Conservation (phyloP, 2,329 filamentous ascomycete species). For the Fusarium secorum region DNA sequence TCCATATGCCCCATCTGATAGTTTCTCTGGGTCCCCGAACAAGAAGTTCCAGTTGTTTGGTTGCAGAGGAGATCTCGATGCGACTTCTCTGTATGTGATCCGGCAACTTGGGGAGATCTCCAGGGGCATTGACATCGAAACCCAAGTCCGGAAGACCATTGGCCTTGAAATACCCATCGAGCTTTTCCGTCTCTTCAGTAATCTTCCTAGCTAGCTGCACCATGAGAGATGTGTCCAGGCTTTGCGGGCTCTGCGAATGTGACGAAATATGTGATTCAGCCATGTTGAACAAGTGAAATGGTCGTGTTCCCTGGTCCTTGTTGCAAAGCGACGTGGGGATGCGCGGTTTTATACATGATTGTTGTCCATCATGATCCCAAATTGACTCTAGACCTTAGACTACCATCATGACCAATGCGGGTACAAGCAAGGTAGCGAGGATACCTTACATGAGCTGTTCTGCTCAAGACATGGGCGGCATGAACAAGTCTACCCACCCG, state of each 20-base stretch:
- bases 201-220: constrained; percentile 58
- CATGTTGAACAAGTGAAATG: constrained; percentile 15
- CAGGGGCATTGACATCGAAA: constrained; percentile 55
- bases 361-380: background rate
- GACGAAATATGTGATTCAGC: constrained; percentile 44
- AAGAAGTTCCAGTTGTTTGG: constrained; percentile 56
- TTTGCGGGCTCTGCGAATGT: constrained; percentile 44
- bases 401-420: constrained; percentile 13
- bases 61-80: constrained; percentile 57
- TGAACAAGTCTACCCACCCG: constrained; percentile 4
- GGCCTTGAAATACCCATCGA: constrained; percentile 57
- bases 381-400: constrained; percentile 1
- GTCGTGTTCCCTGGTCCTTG: background rate
- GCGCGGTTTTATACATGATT: constrained; percentile 25
- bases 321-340: constrained; percentile 4
- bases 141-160: constrained; percentile 53
- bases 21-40: constrained; percentile 59
- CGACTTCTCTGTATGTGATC: constrained; percentile 55
- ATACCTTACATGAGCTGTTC: constrained; percentile 1
- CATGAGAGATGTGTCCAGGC: constrained; percentile 49
- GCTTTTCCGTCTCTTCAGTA: constrained; percentile 56
- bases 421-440: background rate
- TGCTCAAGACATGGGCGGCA: background rate
- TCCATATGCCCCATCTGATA: constrained; percentile 62
- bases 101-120: constrained; percentile 58